Base-by-base conservation (phyloP, 495 filamentous ascomycete genomes). In the Aspergillus bridgeri region DNA sequence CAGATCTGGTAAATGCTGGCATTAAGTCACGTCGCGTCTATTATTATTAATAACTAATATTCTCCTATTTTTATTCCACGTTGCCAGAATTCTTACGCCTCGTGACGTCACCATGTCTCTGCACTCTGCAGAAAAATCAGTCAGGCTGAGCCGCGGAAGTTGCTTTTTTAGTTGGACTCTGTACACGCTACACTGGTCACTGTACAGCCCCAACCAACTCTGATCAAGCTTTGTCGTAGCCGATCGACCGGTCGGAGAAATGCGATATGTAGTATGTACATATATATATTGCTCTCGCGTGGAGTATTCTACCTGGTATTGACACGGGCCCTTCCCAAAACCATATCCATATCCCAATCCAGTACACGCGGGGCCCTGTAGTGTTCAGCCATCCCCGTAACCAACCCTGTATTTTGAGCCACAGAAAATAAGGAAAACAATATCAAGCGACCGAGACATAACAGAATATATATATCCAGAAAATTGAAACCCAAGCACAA, bases 401-500 rank as follows among this genome's bases (percentile, higher is more conserved):
- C 33, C 33, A 9, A 38, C 33, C 33, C n/a, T n/a, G 9, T 3
- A 15, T 38, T 38, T 38, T 38, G 9, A 38, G 2, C 33, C 33
- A 29, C 7, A 38, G 13, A 13, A 13, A 13, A 38, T 8, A 15
- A 38, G 33, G 5, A 38, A 38, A 38, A 8, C 33, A 38, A 38
- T 0, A 38, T 38, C 17, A 38, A 13, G 33, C 33, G 33, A 38
- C 33, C 33, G 11, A 38, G 33, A 38, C 11, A 38, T 15, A 38
- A 15, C 11, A 38, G 13, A 38, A 38, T 11, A 38, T 38, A 38
- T 38, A 38, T 38, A 38, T 38, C 9, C 33, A 21, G 38, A 42
- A 15, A 58, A 22, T 33, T 17, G 49, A 58, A 58, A 53, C 52
- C 60, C 54, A 56, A 53, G 42, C 24, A 33, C 48, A 42, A 51